Evolutionary conservation across 257 asterid genomes (phyloP).

Genomic region (Nicotiana benthamiana): DNA sequence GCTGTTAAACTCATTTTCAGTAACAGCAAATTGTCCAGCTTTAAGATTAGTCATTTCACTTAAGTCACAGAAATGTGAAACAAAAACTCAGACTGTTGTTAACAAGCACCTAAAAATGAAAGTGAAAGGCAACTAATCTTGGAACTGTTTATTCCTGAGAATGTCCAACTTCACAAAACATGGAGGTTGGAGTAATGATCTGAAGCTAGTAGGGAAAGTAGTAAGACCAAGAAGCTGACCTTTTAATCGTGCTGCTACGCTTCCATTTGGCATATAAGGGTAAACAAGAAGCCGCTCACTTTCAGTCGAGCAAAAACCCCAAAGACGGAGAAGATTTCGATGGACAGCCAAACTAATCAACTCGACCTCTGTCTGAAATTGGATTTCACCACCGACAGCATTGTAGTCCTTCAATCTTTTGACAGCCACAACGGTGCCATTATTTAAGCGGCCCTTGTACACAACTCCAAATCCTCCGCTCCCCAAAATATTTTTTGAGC

Average conservation of each 20-base stretch:
- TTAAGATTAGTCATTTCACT: background rate
- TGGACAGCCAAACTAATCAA: slow-evolving; percentile 34
- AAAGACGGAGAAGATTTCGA: slow-evolving; percentile 24
- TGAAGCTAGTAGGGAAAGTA: background rate
- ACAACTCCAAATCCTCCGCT: slow-evolving; percentile 37
- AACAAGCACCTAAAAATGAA: background rate
- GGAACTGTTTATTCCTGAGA: background rate
- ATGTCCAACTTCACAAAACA: background rate
- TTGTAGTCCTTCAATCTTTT: slow-evolving; percentile 23
- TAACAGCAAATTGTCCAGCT: background rate
- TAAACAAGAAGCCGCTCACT: slow-evolving; percentile 30
- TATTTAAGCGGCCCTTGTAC: slow-evolving; percentile 23
- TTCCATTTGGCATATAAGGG: slow-evolving; percentile 37
- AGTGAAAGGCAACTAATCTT: background rate
- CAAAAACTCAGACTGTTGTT: background rate
- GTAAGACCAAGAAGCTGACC: slow-evolving; percentile 13
- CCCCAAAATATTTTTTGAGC: slow-evolving; percentile 26
- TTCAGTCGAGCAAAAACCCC: slow-evolving; percentile 27
- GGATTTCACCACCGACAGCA: slow-evolving; percentile 18
- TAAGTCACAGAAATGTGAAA: background rate
- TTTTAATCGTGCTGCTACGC: slow-evolving; percentile 31
- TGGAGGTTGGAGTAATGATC: background rate
- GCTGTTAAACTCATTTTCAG: background rate
- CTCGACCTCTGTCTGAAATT: slow-evolving; percentile 34
- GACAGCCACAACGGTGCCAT: slow-evolving; percentile 28